Conservation (phyloP, 73 alveolate species). For the Paramecium octaurelia region DNA sequence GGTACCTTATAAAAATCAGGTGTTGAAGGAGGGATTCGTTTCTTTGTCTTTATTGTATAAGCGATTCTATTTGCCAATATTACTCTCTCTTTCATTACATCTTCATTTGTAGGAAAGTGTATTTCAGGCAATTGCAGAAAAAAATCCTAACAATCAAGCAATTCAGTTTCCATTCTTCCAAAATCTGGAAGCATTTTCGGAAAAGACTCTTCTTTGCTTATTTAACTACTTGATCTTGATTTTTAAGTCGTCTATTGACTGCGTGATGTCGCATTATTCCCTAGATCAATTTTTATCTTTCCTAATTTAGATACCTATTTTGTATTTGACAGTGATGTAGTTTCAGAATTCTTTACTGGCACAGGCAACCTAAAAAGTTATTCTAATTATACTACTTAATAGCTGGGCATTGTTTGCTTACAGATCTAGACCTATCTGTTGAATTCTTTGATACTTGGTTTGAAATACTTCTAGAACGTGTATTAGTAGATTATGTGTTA, state of each 20-base stretch:
- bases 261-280: slow-evolving; percentile 29
- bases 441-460: slow-evolving; percentile 19
- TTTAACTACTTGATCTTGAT: not conserved
- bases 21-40: slow-evolving; percentile 56
- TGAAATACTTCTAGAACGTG: slow-evolving; percentile 30
- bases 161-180: slow-evolving; percentile 47
- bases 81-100: slow-evolving; percentile 53
- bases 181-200: slow-evolving; percentile 46
- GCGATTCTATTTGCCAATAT: slow-evolving; percentile 57
- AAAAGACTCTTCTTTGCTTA: not conserved
- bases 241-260: not conserved
- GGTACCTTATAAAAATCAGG: slow-evolving; percentile 62
- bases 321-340: not conserved
- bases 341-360: slow-evolving; percentile 7
- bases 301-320: slow-evolving; percentile 34
- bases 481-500: slow-evolving; percentile 41
- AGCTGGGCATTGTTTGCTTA: slow-evolving; percentile 21
- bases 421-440: not conserved
- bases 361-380: not conserved
- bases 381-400: not conserved
- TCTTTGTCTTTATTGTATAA: slow-evolving; percentile 50
- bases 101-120: slow-evolving; percentile 46
- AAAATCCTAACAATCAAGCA: slow-evolving; percentile 11
- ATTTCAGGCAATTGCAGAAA: slow-evolving; percentile 19
- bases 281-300: slow-evolving; percentile 32